Conservation (phyloP, 176 grass and related monocot genomes). For the Bothriochloa decipiens region DNA sequence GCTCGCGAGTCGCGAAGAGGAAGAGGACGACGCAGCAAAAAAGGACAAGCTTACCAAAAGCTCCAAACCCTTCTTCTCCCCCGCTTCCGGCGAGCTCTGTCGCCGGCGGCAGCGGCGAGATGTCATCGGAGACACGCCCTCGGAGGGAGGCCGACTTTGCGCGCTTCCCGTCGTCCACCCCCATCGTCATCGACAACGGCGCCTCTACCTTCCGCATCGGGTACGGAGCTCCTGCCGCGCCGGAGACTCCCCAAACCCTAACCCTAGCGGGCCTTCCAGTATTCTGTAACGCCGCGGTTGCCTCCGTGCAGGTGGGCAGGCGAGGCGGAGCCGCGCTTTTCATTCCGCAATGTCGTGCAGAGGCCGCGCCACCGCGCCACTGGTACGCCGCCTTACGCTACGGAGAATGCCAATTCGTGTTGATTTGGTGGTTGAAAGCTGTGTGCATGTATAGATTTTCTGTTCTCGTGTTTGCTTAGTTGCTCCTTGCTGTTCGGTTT, state of each 20-base stretch:
- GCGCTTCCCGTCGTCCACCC: conserved; percentile 57
- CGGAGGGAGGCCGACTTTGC: conserved; percentile 68
- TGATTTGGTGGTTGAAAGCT: not conserved
- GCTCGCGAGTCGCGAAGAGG: conserved; percentile 32
- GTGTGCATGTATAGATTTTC: not conserved
- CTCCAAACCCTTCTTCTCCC: conserved; percentile 1
- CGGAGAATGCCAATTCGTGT: not conserved
- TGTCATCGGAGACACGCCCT: conserved; percentile 38
- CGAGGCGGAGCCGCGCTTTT: conserved; percentile 78
- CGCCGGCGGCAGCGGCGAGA: not conserved
- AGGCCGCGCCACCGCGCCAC: conserved; percentile 86
- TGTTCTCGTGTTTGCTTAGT: not conserved
- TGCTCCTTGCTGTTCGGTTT: not conserved
- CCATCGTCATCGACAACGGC: conserved; percentile 97
- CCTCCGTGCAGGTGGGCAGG: conserved; percentile 81
- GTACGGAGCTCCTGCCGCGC: conserved; percentile 44
- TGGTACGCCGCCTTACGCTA: conserved; percentile 41
- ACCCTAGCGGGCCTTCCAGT: conserved; percentile 31
- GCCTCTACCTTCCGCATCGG: conserved; percentile 88
- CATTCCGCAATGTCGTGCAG: conserved; percentile 83
- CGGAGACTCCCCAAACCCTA: conserved; percentile 34
- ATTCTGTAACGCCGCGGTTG: not conserved
- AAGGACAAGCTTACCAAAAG: not conserved
- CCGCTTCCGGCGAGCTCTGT: conserved; percentile 23
- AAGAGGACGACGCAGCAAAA: conserved; percentile 33